Evolutionary conservation across 169 alveolate genomes (phyloP).

Genomic region (Sarcocystis neurona): DNA sequence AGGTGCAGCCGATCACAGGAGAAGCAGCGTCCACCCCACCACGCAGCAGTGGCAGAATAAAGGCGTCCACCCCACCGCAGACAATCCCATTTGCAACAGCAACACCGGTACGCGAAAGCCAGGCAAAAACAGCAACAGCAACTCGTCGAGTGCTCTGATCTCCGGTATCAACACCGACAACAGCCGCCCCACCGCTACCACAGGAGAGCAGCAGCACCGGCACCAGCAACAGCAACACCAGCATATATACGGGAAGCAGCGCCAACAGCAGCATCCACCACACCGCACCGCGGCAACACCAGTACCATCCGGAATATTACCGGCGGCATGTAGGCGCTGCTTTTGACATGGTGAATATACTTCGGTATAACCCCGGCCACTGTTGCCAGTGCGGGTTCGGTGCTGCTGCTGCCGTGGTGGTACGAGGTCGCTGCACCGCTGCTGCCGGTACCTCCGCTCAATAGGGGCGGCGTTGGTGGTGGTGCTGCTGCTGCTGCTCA

Average conservation of each 20-base stretch:
- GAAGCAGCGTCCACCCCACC: background rate
- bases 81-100: background rate
- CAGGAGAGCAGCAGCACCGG: conserved; percentile 1
- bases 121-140: background rate
- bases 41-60: background rate
- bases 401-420: conserved; percentile 17
- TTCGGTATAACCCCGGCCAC: background rate
- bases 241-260: background rate
- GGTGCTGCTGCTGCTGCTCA: conserved; percentile 39
- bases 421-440: conserved; percentile 9
- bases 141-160: background rate
- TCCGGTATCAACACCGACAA: background rate
- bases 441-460: conserved; percentile 19
- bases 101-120: background rate
- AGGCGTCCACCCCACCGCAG: background rate
- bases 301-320: background rate
- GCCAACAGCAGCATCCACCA: background rate
- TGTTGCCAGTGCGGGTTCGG: conserved; percentile 12
- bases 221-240: conserved; percentile 36
- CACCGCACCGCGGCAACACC: background rate
- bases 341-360: background rate
- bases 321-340: background rate
- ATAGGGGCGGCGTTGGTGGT: background rate
- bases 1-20: background rate
- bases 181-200: background rate